Evolutionary conservation across 495 filamentous ascomycete species (phyloP).

Genomic region (Copromyces sp.): DNA sequence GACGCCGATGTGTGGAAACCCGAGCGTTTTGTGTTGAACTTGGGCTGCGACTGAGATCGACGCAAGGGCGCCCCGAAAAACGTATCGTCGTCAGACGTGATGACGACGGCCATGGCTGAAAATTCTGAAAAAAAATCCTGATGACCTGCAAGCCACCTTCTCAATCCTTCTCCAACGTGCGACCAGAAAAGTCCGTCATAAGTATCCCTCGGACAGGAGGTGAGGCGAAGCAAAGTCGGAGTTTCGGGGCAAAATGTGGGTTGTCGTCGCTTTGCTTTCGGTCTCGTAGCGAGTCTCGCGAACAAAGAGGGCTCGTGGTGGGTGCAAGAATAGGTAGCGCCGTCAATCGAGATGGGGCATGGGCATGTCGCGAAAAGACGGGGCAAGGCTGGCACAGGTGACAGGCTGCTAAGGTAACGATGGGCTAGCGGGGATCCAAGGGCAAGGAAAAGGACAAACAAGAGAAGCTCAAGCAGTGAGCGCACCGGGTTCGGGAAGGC

Average conservation of each 20-base stretch:
- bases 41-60: constrained; percentile 40
- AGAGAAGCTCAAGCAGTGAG: background rate
- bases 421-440: background rate
- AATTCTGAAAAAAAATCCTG: constrained; percentile 4
- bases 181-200: constrained; percentile 17
- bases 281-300: background rate
- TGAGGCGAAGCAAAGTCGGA: background rate
- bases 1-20: constrained; percentile 34
- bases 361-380: background rate
- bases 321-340: background rate
- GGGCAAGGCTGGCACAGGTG: background rate
- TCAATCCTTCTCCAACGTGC: constrained; percentile 21
- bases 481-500: background rate
- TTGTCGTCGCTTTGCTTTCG: background rate
- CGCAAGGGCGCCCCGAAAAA: constrained; percentile 36
- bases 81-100: constrained; percentile 34
- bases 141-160: constrained; percentile 21
- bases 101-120: constrained; percentile 36
- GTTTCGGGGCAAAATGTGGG: background rate
- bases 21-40: constrained; percentile 25
- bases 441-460: constrained; percentile 1
- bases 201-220: constrained; percentile 3
- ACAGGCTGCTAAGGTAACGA: background rate
- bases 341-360: background rate
- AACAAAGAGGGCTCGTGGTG: background rate